phyloP scores from a whole-genome alignment of 73 alveolate genomes.

The Stentor roeselii region DNA sequence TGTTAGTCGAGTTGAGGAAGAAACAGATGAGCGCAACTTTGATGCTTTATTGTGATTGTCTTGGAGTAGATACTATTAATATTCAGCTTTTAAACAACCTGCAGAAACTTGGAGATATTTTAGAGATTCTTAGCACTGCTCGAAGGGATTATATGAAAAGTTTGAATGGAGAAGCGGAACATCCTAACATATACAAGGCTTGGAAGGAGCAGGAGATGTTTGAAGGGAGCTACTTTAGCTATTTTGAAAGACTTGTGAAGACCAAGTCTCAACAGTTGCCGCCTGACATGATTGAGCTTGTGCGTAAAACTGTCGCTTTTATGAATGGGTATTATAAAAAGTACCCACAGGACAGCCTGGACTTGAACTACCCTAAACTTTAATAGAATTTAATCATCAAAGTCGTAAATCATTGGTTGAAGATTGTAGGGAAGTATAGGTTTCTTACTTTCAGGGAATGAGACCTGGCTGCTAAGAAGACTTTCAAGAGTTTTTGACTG shows the following conservation, averaged over 20 bases:
- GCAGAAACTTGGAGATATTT: conserved; percentile 34
- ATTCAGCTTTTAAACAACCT: conserved; percentile 33
- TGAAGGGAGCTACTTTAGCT: neutral
- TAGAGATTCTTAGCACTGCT: conserved; percentile 40
- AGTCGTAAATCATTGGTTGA: no score
- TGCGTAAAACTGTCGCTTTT: neutral
- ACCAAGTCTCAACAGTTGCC: neutral
- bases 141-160: conserved; percentile 31
- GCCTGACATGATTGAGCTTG: neutral
- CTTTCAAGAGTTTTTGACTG: no score
- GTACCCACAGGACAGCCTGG: neutral
- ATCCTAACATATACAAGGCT: neutral
- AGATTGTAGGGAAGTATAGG: no score
- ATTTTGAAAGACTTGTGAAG: neutral
- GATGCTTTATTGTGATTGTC: conserved; percentile 49
- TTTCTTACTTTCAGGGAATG: no score
- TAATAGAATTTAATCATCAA: no score
- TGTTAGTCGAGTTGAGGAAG: conserved; percentile 32
- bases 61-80: conserved; percentile 33
- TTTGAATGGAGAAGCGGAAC: neutral
- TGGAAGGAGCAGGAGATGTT: neutral
- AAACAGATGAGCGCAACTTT: conserved; percentile 44
- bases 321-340: neutral
- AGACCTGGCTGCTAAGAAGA: no score
- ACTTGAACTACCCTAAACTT: no score